These are phyloP conservation scores for Penicillium egyptiacum DNA, from an alignment of 495 filamentous ascomycete genomes.

Conservation along the genomic window DNA sequence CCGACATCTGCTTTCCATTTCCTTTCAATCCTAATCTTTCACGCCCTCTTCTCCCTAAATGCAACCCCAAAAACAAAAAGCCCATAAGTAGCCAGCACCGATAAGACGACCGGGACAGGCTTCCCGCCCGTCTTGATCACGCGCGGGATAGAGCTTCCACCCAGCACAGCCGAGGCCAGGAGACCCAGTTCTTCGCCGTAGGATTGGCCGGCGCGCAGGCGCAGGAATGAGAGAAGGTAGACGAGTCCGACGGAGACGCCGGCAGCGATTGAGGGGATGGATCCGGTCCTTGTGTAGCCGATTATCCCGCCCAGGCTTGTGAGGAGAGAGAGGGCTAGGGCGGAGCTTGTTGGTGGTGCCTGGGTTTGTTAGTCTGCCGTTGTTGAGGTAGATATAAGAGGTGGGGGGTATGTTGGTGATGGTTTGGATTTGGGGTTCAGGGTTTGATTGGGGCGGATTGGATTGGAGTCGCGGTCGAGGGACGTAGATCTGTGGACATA, in stretches of 20 bases:
- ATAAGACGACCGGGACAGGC: constrained; percentile 72
- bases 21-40: not conserved
- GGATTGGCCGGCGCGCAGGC: constrained; percentile 50
- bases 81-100: constrained; percentile 62
- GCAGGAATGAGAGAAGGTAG: constrained; percentile 49
- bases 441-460: not conserved
- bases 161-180: constrained; percentile 78
- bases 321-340: constrained; percentile 74
- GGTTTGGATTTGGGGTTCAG: constrained; percentile 2
- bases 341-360: constrained; percentile 41
- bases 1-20: too few relatives aligned
- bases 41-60: constrained; percentile 26
- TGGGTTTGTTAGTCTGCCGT: constrained; percentile 9
- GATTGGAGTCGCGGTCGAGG: not conserved
- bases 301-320: constrained; percentile 84
- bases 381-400: not conserved
- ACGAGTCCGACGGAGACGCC: constrained; percentile 74
- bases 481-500: not conserved
- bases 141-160: constrained; percentile 77
- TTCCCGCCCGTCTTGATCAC: constrained; percentile 72
- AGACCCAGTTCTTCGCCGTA: constrained; percentile 75
- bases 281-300: constrained; percentile 80
- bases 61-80: constrained; percentile 67
- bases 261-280: constrained; percentile 79
- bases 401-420: constrained; percentile 16